Base-by-base conservation (phyloP, 2,329 filamentous ascomycete species). In the Verticillium nonalfalfae region DNA sequence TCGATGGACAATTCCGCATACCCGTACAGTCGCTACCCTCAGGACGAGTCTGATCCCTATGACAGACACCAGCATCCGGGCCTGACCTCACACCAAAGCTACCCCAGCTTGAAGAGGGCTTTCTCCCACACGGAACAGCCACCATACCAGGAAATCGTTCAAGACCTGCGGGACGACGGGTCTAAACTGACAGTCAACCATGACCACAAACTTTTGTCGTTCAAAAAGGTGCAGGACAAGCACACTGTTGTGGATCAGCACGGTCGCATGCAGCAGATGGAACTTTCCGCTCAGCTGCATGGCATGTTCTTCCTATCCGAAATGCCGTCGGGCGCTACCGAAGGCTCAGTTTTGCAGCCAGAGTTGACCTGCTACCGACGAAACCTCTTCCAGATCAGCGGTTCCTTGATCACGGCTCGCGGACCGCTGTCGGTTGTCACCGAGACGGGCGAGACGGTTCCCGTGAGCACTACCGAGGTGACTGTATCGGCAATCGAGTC, bases 321-420 rank as follows among this genome's bases (percentile, higher is more conserved):
- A 72, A 90, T 90, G 78, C 88, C 89, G 1, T 83, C 88, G 69
- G 86, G 81, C 64, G 77, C 79, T 60, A 80, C 74, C 66, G 85
- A 89, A 66, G 84, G 83, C 62, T 79, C 75, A 56, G 73, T 82
- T 56, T 78, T 88, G 58, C 89, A 90, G 71, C 91, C 86, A 59
- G 94, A 98, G 76, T 76, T 98, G 73, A 98, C 94, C 3, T 98
- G 94, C 81, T 98, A 98, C 76, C 90, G 94, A 66, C 87, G 94
- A 57, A 98, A 98, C 72, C 81, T 98, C 57, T 98, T 98, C 75
- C 94, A 97, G 74, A 96, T 97, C 70, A 96, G 93, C 64, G 94
- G 94, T 62, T 93, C 89, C 5, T 85, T 97, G 62, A 92, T 92
- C 50, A 83, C 93, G 14, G 92, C 93, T 1, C 81, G 91, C 64